Conservation (phyloP, 139 green algal genomes). For the Gonium pectorale region DNA sequence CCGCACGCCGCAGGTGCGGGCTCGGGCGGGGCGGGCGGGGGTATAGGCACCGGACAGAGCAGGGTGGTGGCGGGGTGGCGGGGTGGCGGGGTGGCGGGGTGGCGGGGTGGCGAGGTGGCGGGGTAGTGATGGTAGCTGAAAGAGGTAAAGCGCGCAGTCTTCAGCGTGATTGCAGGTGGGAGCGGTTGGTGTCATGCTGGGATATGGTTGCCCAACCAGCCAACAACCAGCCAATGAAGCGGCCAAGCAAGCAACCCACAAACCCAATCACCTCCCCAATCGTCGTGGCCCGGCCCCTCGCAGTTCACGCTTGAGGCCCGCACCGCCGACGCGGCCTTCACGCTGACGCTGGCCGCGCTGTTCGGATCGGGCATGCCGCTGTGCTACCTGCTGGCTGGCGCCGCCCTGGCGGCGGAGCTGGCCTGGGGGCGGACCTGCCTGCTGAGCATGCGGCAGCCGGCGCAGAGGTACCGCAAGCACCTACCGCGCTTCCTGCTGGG, state of each 20-base stretch:
- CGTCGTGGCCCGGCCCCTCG: background rate
- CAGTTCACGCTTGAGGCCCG: conserved; percentile 59
- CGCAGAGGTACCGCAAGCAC: conserved; percentile 47
- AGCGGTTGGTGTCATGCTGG: too few species aligned
- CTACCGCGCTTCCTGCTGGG: conserved; percentile 55
- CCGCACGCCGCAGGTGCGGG: conserved; percentile 1
- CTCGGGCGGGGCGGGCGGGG: background rate
- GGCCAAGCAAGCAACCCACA: too few species aligned
- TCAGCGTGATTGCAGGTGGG: too few species aligned
- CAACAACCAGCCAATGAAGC: too few species aligned
- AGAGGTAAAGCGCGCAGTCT: too few species aligned
- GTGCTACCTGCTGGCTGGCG: conserved; percentile 46
- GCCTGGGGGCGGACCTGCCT: conserved; percentile 50
- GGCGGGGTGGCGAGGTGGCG: too few species aligned
- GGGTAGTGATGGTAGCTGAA: too few species aligned
- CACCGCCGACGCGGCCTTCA: conserved; percentile 62
- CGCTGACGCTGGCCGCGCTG: conserved; percentile 57
- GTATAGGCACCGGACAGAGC: background rate
- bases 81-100: too few species aligned
- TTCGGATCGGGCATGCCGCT: conserved; percentile 65
- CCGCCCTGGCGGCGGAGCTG: conserved; percentile 25
- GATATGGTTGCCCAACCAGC: too few species aligned
- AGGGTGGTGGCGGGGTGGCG: too few species aligned
- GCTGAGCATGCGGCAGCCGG: conserved; percentile 20
- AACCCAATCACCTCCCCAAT: too few species aligned